Conservation (phyloP, 116 monocot genomes). For the Trichopus zeylanicus region DNA sequence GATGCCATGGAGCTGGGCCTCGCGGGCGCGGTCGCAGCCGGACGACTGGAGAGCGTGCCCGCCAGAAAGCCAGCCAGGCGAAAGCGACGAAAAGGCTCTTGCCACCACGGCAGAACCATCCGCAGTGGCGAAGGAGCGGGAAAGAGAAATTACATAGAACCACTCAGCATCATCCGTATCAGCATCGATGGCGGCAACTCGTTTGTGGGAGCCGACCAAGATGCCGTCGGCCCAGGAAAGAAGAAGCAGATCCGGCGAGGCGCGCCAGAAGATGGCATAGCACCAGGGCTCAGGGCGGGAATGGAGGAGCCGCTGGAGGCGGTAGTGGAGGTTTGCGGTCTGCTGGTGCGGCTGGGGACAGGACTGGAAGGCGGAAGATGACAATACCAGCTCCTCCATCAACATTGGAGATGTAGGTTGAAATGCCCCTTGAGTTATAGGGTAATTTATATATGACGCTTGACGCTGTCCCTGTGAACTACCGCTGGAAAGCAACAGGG, state of each 20-base stretch:
- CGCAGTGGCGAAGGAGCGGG: constrained; percentile 17
- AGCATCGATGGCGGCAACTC: background rate
- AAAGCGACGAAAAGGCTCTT: constrained; percentile 22
- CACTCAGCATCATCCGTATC: constrained; percentile 30
- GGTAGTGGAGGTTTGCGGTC: background rate
- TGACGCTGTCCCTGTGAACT: no score
- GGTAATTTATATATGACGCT: no score
- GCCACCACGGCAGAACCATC: constrained; percentile 14
- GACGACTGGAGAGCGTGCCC: constrained; percentile 22
- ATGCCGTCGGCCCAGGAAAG: background rate
- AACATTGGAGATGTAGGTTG: no score
- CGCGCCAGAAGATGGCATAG: background rate
- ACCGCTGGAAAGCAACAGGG: no score
- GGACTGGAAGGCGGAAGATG: no score
- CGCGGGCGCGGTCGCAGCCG: constrained; percentile 39
- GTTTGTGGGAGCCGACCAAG: background rate
- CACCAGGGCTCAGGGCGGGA: background rate
- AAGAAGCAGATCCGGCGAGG: background rate
- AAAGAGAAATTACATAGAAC: constrained; percentile 50
- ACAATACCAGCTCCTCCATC: background rate
- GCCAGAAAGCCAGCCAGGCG: constrained; percentile 42
- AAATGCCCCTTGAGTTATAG: no score
- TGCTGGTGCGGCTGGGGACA: background rate
- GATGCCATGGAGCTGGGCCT: constrained; percentile 46
- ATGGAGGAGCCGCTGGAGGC: background rate